Conservation (phyloP, 768 basidiomycete species). For the Grammothele lineata region DNA sequence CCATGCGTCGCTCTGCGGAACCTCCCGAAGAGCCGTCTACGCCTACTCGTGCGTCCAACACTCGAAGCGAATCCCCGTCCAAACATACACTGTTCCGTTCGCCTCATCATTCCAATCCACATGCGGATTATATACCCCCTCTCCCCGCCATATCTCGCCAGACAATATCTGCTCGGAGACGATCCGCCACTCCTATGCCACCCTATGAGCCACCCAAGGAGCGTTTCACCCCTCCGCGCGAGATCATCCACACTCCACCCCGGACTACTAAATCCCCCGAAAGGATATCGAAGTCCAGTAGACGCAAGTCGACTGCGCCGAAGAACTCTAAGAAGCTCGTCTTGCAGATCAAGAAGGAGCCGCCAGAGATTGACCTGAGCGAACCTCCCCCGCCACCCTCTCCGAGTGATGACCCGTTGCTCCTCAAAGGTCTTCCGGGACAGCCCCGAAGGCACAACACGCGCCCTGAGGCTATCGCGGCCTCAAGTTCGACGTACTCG, state of each 20-base stretch:
- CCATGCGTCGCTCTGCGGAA: conserved; percentile 16
- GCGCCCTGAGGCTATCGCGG: conserved; percentile 13
- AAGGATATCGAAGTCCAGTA: conserved; percentile 34
- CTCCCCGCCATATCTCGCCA: conserved; percentile 24
- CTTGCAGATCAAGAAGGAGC: conserved; percentile 52
- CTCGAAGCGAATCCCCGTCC: conserved; percentile 21
- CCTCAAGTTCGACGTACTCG: conserved; percentile 25
- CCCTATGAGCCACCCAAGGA: conserved; percentile 63
- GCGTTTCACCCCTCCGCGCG: conserved; percentile 68
- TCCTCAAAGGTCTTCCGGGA: conserved; percentile 42
- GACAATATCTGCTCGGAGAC: conserved; percentile 25
- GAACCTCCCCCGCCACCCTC: conserved; percentile 64
- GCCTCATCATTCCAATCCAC: conserved; percentile 44
- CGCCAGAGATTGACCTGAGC: conserved; percentile 57
- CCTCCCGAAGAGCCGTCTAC: conserved; percentile 20
- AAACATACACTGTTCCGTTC: conserved; percentile 31
- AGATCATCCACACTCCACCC: conserved; percentile 46
- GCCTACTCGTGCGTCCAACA: conserved; percentile 21
- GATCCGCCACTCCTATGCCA: conserved; percentile 50
- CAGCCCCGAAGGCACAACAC: conserved; percentile 22
- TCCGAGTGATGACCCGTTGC: conserved; percentile 71
- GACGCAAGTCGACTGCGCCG: conserved; percentile 28
- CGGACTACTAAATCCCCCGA: conserved; percentile 15
- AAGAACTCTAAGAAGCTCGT: conserved; percentile 24
- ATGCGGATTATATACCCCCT: conserved; percentile 45